A percentile compares a stretch with the other conserved stretches of the same genome.
These are phyloP conservation scores for Vitis hybrid DNA, from an alignment of 177 flowering plant species.

Conservation along the genomic window DNA sequence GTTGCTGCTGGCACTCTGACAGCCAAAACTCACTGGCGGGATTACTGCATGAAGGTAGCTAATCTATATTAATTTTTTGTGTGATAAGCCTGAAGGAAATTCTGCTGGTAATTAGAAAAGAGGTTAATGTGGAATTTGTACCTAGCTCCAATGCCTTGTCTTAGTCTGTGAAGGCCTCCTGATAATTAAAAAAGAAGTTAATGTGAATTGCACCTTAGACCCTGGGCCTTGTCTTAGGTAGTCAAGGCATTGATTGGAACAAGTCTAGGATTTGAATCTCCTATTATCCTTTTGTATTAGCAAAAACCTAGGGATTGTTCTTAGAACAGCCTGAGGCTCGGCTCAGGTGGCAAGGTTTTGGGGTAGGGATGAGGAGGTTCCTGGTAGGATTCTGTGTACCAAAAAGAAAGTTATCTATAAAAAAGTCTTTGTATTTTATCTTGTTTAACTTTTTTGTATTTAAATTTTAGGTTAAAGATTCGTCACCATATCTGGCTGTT, in stretches of 20 bases:
- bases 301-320: too few species aligned
- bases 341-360: neutral
- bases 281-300: too few species aligned
- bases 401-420: neutral
- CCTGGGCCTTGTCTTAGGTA: too few species aligned
- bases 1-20: slow-evolving; percentile 66
- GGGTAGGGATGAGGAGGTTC: neutral
- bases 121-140: too few species aligned
- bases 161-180: too few species aligned
- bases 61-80: neutral
- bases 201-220: too few species aligned
- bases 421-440: neutral
- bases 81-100: neutral
- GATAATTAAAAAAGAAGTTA: too few species aligned
- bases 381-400: neutral
- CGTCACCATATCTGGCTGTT: slow-evolving; percentile 72
- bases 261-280: too few species aligned
- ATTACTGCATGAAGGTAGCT: slow-evolving; percentile 77
- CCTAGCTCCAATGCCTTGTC: too few species aligned
- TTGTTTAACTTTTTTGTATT: slow-evolving; percentile 9
- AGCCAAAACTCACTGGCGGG: slow-evolving; percentile 87
- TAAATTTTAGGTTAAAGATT: slow-evolving; percentile 70
- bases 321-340: too few species aligned
- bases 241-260: too few species aligned
- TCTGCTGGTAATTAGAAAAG: neutral